A percentile compares a stretch with the other conserved stretches of the same genome.
phyloP scores from a whole-genome alignment of 2,329 filamentous ascomycete species.

The Aspergillus flavus region DNA sequence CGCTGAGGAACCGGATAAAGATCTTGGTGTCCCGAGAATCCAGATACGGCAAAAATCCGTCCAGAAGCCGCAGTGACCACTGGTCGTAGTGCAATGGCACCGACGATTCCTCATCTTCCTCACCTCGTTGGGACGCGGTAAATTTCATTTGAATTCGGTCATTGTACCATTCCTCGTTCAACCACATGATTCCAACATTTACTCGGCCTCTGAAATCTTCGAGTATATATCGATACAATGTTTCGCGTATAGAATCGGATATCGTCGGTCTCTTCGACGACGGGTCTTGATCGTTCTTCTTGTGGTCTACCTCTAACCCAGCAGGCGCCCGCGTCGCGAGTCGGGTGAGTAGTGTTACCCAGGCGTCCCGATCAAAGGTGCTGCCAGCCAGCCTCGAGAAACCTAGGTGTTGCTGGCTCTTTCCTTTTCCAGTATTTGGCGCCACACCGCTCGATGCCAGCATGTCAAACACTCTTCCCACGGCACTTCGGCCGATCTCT shows the following conservation, averaged over 20 bases:
- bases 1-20: slow-evolving; percentile 85
- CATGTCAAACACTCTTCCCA: slow-evolving; percentile 76
- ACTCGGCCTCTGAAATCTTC: slow-evolving; percentile 90
- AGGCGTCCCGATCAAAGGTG: slow-evolving; percentile 82
- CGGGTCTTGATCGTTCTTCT: slow-evolving; percentile 32
- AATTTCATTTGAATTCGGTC: slow-evolving; percentile 63
- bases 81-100: slow-evolving; percentile 68
- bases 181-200: slow-evolving; percentile 87
- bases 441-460: slow-evolving; percentile 73
- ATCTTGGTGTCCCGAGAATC: slow-evolving; percentile 82
- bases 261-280: slow-evolving; percentile 37
- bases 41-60: slow-evolving; percentile 88
- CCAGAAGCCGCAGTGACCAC: slow-evolving; percentile 79
- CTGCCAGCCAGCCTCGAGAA: slow-evolving; percentile 84
- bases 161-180: slow-evolving; percentile 98
- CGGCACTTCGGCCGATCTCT: slow-evolving; percentile 73
- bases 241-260: slow-evolving; percentile 72
- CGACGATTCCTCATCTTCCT: slow-evolving; percentile 51
- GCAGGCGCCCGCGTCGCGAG: slow-evolving; percentile 78
- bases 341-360: slow-evolving; percentile 84
- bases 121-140: slow-evolving; percentile 45
- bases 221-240: slow-evolving; percentile 81
- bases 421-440: slow-evolving; percentile 54
- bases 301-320: slow-evolving; percentile 61
- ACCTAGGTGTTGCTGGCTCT: slow-evolving; percentile 62